A percentile compares a stretch with the other conserved stretches of the same genome.
phyloP scores from a whole-genome alignment of 768 basidiomycete species.

The Hericium erinaceus region DNA sequence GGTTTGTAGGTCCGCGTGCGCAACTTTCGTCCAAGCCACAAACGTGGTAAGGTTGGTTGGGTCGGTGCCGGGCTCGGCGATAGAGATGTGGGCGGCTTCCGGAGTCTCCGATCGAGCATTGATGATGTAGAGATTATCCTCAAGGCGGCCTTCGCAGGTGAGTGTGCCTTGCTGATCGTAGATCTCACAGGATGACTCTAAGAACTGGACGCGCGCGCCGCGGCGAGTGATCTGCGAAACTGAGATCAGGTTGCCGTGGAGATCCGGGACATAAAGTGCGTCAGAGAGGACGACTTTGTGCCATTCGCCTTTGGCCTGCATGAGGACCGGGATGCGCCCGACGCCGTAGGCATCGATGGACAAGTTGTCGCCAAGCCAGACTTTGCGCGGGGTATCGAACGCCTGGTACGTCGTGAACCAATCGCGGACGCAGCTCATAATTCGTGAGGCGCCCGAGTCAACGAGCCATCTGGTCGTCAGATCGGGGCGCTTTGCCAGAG shows the following conservation, averaged over 20 bases:
- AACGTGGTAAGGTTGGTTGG: neutral
- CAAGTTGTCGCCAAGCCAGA: slow-evolving; percentile 12
- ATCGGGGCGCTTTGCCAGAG: neutral
- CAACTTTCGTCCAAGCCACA: neutral
- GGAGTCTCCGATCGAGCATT: neutral
- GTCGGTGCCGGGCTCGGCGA: neutral
- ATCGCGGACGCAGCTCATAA: slow-evolving; percentile 9
- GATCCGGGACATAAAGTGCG: slow-evolving; percentile 14
- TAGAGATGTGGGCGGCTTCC: neutral
- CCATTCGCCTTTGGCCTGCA: neutral
- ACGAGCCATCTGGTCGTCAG: slow-evolving; percentile 7
- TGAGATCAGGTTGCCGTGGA: slow-evolving; percentile 16
- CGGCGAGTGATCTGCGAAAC: slow-evolving; percentile 8
- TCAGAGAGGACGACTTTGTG: slow-evolving; percentile 4
- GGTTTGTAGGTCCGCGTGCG: slow-evolving; percentile 2
- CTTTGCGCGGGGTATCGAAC: neutral
- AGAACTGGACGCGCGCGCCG: slow-evolving; percentile 4
- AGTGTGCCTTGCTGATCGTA: neutral
- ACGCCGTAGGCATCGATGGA: slow-evolving; percentile 9
- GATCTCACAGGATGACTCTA: slow-evolving; percentile 1
- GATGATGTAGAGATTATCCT: slow-evolving; percentile 11
- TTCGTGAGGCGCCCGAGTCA: slow-evolving; percentile 12
- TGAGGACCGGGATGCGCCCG: slow-evolving; percentile 2
- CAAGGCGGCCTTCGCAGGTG: neutral
- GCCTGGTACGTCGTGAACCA: neutral